A percentile compares a stretch with the other conserved stretches of the same genome.
Conservation (phyloP, 495 filamentous ascomycete species). For the Opeltia flavorubescens region DNA sequence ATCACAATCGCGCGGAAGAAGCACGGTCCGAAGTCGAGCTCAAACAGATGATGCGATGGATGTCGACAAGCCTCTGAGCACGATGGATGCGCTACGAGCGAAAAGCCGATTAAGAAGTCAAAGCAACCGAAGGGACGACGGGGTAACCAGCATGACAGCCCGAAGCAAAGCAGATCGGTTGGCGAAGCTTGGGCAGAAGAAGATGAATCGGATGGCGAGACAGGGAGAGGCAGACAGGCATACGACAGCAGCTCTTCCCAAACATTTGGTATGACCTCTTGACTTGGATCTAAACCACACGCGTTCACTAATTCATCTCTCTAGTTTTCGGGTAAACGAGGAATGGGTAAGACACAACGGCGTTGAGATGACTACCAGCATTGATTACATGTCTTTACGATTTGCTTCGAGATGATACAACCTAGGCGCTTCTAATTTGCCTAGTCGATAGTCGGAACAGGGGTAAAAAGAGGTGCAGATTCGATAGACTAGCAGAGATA, state of each 20-base stretch:
- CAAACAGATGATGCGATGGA: constrained; percentile 70
- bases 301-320: constrained; percentile 10
- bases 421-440: too few species aligned
- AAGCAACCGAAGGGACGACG: constrained; percentile 70
- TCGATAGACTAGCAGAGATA: too few species aligned
- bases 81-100: constrained; percentile 48
- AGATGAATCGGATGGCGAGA: constrained; percentile 96
- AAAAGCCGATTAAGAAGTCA: constrained; percentile 69
- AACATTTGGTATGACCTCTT: constrained; percentile 66
- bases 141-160: constrained; percentile 42
- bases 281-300: neutral
- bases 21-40: constrained; percentile 21
- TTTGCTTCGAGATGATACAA: too few species aligned
- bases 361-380: constrained; percentile 24
- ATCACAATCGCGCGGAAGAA: constrained; percentile 56
- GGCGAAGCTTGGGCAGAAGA: constrained; percentile 81
- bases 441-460: too few species aligned
- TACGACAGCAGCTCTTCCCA: constrained; percentile 62
- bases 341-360: constrained; percentile 44
- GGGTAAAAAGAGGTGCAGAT: too few species aligned
- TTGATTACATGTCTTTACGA: too few species aligned
- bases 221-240: constrained; percentile 95
- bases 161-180: constrained; percentile 71
- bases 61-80: constrained; percentile 46
- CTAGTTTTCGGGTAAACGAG: constrained; percentile 43